Conservation (phyloP, 2,329 filamentous ascomycete genomes). For the Exophiala oligosperma region DNA sequence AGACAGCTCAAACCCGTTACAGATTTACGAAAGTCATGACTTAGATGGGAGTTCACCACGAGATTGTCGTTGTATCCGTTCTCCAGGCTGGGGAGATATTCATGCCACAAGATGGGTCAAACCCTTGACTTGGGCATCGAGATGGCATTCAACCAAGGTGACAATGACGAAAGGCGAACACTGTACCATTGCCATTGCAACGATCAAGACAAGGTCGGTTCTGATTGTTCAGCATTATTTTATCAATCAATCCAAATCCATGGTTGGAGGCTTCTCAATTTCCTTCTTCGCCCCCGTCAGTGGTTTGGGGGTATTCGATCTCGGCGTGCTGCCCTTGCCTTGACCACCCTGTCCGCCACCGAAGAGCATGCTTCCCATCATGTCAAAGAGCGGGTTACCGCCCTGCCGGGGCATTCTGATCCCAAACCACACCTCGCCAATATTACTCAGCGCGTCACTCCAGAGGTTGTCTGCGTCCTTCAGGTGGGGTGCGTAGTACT, state of each 20-base stretch:
- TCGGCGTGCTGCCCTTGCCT: constrained; percentile 37
- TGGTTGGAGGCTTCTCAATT: constrained; percentile 37
- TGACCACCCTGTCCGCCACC: constrained; percentile 43
- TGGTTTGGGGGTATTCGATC: constrained; percentile 43
- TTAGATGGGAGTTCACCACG: too few relatives aligned
- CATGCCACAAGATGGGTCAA: too few relatives aligned
- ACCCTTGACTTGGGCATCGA: too few relatives aligned
- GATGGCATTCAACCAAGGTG: too few relatives aligned
- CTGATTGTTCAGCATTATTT: not conserved
- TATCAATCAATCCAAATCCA: constrained; percentile 44
- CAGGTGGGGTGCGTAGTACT: constrained; percentile 77
- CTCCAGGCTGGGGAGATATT: too few relatives aligned
- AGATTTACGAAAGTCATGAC: not conserved
- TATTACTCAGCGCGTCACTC: constrained; percentile 78
- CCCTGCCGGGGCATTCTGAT: constrained; percentile 85
- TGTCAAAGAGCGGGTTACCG: constrained; percentile 85
- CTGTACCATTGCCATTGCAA: too few relatives aligned
- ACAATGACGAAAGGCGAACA: too few relatives aligned
- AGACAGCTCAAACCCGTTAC: not conserved
- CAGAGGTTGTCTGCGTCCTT: constrained; percentile 70
- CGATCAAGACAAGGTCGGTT: too few relatives aligned
- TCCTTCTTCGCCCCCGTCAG: constrained; percentile 14
- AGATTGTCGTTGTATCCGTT: too few relatives aligned
- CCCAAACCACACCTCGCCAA: constrained; percentile 96
- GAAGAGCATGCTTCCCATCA: constrained; percentile 95